Evolutionary conservation across 2,329 filamentous ascomycete species (phyloP), one percentile per base, ranked within the genome.

Genomic region (Xylaria sp.): DNA sequence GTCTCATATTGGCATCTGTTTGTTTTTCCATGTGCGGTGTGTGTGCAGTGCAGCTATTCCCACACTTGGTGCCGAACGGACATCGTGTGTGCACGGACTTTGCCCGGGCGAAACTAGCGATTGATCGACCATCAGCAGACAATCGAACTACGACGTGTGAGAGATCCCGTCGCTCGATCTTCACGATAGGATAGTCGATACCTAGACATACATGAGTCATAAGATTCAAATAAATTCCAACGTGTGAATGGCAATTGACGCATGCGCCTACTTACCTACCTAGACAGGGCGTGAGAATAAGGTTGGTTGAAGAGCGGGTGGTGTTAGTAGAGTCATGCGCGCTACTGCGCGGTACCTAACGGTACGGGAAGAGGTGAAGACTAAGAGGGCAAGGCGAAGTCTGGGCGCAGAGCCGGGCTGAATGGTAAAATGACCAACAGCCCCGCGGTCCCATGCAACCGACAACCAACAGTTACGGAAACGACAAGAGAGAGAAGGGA

Each of bases 251-350:
- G 18, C 18, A n/a, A n/a, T 46, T n/a, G 1, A 18, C 41, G 15
- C 18, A 46, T n/a, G 12, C 39, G 7, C 28, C 3, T 54, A 48
- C 2, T n/a, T 20, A 20, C 13, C 7, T 48, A 48, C 6, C 20
- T 25, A 50, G 46, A 50, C 37, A 23, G 25, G 56, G 56, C 58
- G 31, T 54, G 52, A 54, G 65, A 58, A 63, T 62, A 66, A 57
- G 34, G 52, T 58, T 66, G 52, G 10, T 28, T 28, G 31, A 41
- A 58, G n/a, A 31, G 28, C 56, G 64, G 57, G 57, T 58, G 64
- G 51, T 57, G 58, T 28, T 51, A 18, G 34, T 3, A 10, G 7
- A n/a, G 37, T 28, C 13, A 34, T 13, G 41, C 41, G 41, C 41
- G 41, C 41, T 31, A 37, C 55, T 44, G 56, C 20, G 10, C 39